Evolutionary conservation across 768 basidiomycete genomes (phyloP).

Genomic region (Suillus placidus): DNA sequence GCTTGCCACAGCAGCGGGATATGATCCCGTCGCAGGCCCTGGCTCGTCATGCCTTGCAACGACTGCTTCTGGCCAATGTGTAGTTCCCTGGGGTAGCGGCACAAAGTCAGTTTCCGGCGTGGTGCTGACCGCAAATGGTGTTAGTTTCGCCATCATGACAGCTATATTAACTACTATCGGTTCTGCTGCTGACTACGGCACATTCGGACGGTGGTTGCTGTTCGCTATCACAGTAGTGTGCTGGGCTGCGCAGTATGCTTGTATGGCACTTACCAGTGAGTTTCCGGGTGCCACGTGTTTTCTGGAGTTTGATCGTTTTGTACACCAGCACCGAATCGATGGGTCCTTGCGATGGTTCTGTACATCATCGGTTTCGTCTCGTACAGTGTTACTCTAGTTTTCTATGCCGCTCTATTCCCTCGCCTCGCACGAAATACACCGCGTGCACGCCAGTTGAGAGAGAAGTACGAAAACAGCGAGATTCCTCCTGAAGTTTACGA

Average conservation of each 20-base stretch:
- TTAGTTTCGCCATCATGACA: slow-evolving; percentile 81
- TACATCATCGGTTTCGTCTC: slow-evolving; percentile 81
- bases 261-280: slow-evolving; percentile 71
- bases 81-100: slow-evolving; percentile 75
- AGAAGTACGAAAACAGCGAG: slow-evolving; percentile 60
- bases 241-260: slow-evolving; percentile 81
- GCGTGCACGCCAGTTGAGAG: slow-evolving; percentile 55
- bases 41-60: slow-evolving; percentile 67
- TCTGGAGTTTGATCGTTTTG: background rate
- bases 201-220: slow-evolving; percentile 77
- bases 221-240: slow-evolving; percentile 72
- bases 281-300: background rate
- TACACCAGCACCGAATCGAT: slow-evolving; percentile 58
- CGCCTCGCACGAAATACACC: slow-evolving; percentile 79
- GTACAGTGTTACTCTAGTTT: slow-evolving; percentile 80
- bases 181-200: slow-evolving; percentile 38
- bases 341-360: slow-evolving; percentile 74
- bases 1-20: slow-evolving; percentile 71
- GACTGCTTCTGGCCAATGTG: slow-evolving; percentile 69
- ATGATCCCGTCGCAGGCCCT: slow-evolving; percentile 67
- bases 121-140: slow-evolving; percentile 75
- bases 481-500: slow-evolving; percentile 68
- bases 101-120: slow-evolving; percentile 76
- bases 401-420: slow-evolving; percentile 79
- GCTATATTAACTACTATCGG: slow-evolving; percentile 79